A percentile compares a stretch with the other conserved stretches of the same genome.
phyloP scores from a whole-genome alignment of 176 grass and related monocot species.

The Puya raimondii region DNA sequence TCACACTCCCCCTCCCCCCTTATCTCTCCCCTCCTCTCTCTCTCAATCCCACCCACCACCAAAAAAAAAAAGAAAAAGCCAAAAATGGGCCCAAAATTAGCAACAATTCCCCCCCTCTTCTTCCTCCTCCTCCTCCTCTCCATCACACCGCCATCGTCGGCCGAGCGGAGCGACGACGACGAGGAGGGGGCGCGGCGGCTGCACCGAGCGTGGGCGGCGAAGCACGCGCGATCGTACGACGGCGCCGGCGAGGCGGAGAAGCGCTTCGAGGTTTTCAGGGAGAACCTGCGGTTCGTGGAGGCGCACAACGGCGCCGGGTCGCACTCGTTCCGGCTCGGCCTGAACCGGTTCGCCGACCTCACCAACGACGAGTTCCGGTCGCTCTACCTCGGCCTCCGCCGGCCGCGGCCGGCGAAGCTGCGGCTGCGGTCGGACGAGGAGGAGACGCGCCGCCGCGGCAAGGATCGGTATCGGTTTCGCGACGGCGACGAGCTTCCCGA shows the following conservation, averaged over 20 bases:
- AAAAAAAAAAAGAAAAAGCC: too few species aligned
- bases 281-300: slow-evolving; percentile 72
- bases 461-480: slow-evolving; percentile 36
- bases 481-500: slow-evolving; percentile 48
- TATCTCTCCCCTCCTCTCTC: too few species aligned
- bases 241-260: slow-evolving; percentile 48
- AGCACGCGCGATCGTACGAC: slow-evolving; percentile 41
- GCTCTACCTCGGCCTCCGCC: slow-evolving; percentile 46
- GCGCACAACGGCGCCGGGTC: slow-evolving; percentile 65
- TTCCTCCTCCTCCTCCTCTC: not conserved
- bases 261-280: slow-evolving; percentile 49
- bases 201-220: slow-evolving; percentile 50
- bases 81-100: too few species aligned
- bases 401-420: not conserved
- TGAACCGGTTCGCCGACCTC: slow-evolving; percentile 86
- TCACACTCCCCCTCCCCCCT: too few species aligned
- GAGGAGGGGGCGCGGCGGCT: slow-evolving; percentile 58
- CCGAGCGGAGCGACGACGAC: slow-evolving; percentile 65
- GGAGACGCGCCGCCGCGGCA: not conserved
- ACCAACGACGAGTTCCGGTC: slow-evolving; percentile 83
- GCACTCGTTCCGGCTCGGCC: slow-evolving; percentile 69
- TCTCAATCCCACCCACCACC: too few species aligned
- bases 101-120: not conserved
- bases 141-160: slow-evolving; percentile 10
- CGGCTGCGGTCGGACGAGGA: slow-evolving; percentile 28